These are phyloP conservation scores for Lachancea kluyveri DNA, from an alignment of 805 yeast genomes.

Conservation along the genomic window DNA sequence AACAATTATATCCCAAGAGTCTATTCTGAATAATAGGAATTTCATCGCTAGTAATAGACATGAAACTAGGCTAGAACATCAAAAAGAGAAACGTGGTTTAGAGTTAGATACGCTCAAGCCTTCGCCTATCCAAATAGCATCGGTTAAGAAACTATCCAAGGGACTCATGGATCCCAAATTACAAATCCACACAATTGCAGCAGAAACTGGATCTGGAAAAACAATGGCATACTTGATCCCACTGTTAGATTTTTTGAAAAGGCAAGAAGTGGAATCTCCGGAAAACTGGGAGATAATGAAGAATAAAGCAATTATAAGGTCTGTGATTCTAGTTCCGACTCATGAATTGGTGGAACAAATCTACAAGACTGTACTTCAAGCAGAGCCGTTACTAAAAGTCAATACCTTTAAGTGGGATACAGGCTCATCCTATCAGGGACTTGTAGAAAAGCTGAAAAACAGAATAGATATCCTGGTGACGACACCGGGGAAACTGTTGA, in stretches of 20 bases:
- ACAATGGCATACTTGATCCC: conserved; percentile 89
- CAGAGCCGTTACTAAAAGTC: conserved; percentile 34
- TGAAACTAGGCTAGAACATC: conserved; percentile 3
- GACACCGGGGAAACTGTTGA: conserved; percentile 68
- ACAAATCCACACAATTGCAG: conserved; percentile 74
- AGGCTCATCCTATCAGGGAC: conserved; percentile 47
- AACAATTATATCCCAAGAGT: conserved; percentile 43
- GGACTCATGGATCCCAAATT: conserved; percentile 34
- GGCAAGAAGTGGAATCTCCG: conserved; percentile 39
- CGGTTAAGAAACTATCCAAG: conserved; percentile 39
- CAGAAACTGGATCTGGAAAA: conserved; percentile 96
- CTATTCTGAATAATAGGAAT: conserved; percentile 31
- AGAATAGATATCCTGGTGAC: conserved; percentile 77
- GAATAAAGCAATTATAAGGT: conserved; percentile 45
- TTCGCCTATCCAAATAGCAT: conserved; percentile 78
- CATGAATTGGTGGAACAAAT: conserved; percentile 86
- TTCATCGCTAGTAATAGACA: conserved; percentile 14
- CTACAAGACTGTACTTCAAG: conserved; percentile 34
- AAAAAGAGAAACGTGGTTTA: conserved; percentile 1
- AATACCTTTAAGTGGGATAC: conserved; percentile 55
- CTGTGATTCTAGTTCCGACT: conserved; percentile 82
- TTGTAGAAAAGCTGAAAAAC: conserved; percentile 40
- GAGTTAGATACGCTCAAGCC: conserved; percentile 36
- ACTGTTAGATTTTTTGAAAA: conserved; percentile 58
- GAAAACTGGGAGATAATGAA: conserved; percentile 32